These are phyloP conservation scores for Vanrija sp. DNA, from an alignment of 1,284 basidiomycete species.

Conservation along the genomic window DNA sequence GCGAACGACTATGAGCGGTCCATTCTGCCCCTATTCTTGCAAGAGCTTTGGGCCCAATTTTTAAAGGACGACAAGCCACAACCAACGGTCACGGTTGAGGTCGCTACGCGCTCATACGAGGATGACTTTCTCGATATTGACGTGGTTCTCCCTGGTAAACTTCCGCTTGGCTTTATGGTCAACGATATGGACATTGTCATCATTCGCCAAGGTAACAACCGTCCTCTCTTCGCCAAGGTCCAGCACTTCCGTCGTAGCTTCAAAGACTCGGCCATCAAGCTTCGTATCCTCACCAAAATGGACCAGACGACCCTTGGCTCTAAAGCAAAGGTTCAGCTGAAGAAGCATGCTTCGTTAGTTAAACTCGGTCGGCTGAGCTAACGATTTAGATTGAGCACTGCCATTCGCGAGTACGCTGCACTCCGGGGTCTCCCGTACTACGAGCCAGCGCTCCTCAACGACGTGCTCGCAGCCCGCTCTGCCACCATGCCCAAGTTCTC, in stretches of 20 bases:
- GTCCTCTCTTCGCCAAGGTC: conserved; percentile 66
- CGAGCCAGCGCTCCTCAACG: conserved; percentile 59
- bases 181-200: conserved; percentile 78
- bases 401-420: conserved; percentile 88
- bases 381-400: conserved; percentile 69
- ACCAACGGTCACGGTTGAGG: conserved; percentile 63
- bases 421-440: conserved; percentile 78
- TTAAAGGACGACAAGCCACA: conserved; percentile 66
- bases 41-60: conserved; percentile 92
- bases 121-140: conserved; percentile 48
- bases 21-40: conserved; percentile 82
- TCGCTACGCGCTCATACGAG: conserved; percentile 53
- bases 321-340: conserved; percentile 67
- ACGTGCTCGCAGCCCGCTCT: conserved; percentile 66
- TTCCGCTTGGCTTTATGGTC: conserved; percentile 68
- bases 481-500: conserved; percentile 55
- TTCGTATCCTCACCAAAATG: conserved; percentile 50
- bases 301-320: conserved; percentile 43
- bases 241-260: conserved; percentile 60
- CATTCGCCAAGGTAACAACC: conserved; percentile 59
- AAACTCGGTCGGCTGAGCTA: background rate
- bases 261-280: conserved; percentile 52
- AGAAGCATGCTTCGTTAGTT: conserved; percentile 75
- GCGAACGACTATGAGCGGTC: conserved; percentile 67
- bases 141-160: conserved; percentile 49